These are phyloP conservation scores for Chalciporus pseudorubinellus DNA, from an alignment of 768 basidiomycete genomes.

Conservation along the genomic window DNA sequence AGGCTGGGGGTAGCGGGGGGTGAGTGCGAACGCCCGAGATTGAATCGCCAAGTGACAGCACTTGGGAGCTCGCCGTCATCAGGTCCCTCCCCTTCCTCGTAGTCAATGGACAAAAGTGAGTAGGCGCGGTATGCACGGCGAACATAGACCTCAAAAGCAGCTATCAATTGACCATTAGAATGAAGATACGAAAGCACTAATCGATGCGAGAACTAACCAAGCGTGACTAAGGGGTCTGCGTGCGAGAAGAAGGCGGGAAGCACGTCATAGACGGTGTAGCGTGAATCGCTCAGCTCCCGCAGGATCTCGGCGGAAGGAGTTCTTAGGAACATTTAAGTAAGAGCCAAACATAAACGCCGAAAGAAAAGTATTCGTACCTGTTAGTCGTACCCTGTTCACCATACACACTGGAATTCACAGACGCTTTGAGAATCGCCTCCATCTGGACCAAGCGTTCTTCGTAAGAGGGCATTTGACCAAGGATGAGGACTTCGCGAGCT, in stretches of 20 bases:
- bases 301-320: constrained; percentile 83
- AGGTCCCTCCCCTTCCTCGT: constrained; percentile 84
- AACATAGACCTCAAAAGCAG: constrained; percentile 94
- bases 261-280: constrained; percentile 96
- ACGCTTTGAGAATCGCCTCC: constrained; percentile 87
- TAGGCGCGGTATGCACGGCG: constrained; percentile 96
- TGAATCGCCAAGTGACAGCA: constrained; percentile 93
- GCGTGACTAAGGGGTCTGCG: constrained; percentile 75
- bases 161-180: constrained; percentile 37
- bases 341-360: not conserved
- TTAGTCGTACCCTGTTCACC: constrained; percentile 72
- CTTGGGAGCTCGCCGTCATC: constrained; percentile 82
- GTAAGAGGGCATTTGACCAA: constrained; percentile 95
- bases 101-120: constrained; percentile 85
- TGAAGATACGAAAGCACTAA: not conserved
- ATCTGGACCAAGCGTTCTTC: constrained; percentile 93
- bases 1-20: constrained; percentile 81
- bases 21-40: constrained; percentile 83
- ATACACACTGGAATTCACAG: constrained; percentile 85
- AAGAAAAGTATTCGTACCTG: constrained; percentile 45
- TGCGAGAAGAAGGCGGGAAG: constrained; percentile 94
- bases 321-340: constrained; percentile 39
- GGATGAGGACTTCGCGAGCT: constrained; percentile 95
- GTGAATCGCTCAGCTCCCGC: constrained; percentile 91
- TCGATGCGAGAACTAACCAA: constrained; percentile 52